Evolutionary conservation across 1,284 basidiomycete species (phyloP), one percentile per base, ranked within the genome.

Genomic region (Thecaphora frezii): DNA sequence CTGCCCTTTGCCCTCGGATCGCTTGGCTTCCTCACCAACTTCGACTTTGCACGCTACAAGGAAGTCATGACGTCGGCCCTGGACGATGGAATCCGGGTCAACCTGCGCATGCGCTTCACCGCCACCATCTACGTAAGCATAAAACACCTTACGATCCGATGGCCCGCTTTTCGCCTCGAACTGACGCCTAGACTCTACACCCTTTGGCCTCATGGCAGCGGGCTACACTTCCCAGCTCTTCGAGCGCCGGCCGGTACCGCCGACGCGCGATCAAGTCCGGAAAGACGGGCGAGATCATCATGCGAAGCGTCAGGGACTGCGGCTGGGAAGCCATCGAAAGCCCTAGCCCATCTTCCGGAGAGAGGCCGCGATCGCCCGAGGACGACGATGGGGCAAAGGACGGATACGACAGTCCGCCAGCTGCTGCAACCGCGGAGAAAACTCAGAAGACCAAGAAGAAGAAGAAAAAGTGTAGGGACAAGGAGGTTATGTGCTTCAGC

Each of bases 1-100:
- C 86, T 99, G 24, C 89, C 96, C 0, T 98, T 98, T 79, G 93
- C 96, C 0, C 86, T 98, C n/a, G 96, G 96, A 41, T 98, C 94
- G 10, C 86, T 99, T 22, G 96, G 96, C 13, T 98, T 99, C 83
- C 85, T 98, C 52, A 98, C 96, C 58, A 97, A 97, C 80, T 98
- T 98, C 73, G 92, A 97, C 81, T 98, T 96, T 77, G 85, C 86
- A 38, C 86, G 93, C 74, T 89, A 94, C 82, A 85, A 87, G 74
- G 81, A 86, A 12, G 92, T 93, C 23, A 88, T 98, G 85, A 90
- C 93, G 80, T 87, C 85, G 58, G 91, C 88, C 14, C 86, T 98
- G 61, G 91, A 97, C 74, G 86, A 88, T 22, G 96, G 96, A 19
- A 94, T 98, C 61, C 89, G 94, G 21, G 93, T 98, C 59, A 98